Percentiles rank a stretch among this genome's conserved stretches.
Evolutionary conservation across 2,329 filamentous ascomycete genomes (phyloP).

Genomic region (Nigrospora sphaerica): DNA sequence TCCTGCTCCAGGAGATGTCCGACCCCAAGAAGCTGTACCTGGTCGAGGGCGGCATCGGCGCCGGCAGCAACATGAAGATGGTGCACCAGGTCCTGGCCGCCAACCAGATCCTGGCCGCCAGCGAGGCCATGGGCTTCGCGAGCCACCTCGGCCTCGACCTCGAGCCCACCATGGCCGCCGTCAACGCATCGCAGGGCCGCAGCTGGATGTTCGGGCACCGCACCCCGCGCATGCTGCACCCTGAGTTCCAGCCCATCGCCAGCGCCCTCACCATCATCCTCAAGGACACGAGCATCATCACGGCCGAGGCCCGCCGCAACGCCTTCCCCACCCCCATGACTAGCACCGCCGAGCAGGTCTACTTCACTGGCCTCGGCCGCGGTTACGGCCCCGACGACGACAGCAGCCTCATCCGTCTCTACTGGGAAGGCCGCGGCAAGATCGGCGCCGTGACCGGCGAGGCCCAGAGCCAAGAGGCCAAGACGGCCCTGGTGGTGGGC

Average conservation of each 20-base stretch:
- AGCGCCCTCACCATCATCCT: slow-evolving; percentile 54
- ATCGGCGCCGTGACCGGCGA: slow-evolving; percentile 19
- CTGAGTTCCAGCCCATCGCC: slow-evolving; percentile 45
- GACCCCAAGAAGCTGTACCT: slow-evolving; percentile 55
- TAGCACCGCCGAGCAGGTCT: slow-evolving; percentile 57
- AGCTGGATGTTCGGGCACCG: slow-evolving; percentile 59
- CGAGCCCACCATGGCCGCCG: slow-evolving; percentile 29
- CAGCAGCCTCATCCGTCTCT: slow-evolving; percentile 33
- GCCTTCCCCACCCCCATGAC: slow-evolving; percentile 55
- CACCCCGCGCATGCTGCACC: slow-evolving; percentile 44
- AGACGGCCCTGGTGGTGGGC: slow-evolving; percentile 27
- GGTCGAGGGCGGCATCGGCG: slow-evolving; percentile 52
- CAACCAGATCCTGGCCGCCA: slow-evolving; percentile 53
- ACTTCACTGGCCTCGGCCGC: slow-evolving; percentile 50
- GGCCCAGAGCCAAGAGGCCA: slow-evolving; percentile 24
- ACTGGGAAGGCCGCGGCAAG: slow-evolving; percentile 29
- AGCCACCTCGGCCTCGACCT: slow-evolving; percentile 45
- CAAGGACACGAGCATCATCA: slow-evolving; percentile 61
- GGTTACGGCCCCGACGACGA: slow-evolving; percentile 44
- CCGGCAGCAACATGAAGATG: slow-evolving; percentile 56
- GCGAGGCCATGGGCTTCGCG: slow-evolving; percentile 55
- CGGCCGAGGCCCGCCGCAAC: slow-evolving; percentile 50
- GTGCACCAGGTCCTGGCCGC: slow-evolving; percentile 57
- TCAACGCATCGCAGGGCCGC: slow-evolving; percentile 41
- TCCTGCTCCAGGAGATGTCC: slow-evolving; percentile 57